Base-by-base conservation (phyloP, 306 rosid species). In the Hippophae tibetana region DNA sequence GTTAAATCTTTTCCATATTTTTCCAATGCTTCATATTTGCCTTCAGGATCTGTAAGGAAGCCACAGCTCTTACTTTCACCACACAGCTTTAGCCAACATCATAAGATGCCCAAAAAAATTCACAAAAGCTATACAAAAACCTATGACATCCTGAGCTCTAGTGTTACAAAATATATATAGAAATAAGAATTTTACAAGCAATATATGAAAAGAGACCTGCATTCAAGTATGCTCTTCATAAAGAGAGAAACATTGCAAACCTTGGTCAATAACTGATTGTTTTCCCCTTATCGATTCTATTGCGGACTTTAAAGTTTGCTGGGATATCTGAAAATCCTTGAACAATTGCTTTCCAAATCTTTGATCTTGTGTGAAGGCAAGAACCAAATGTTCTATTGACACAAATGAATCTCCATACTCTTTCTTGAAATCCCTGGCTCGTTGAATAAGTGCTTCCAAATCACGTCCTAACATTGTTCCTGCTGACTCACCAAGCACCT, bases 1-100 rank as follows among this genome's bases (percentile, higher is more conserved):
- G 99, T 92, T 83, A 92, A 75, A 84, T 92, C 99, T 67, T 92
- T 92, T 70, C 99, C 99, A 56, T 92, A 92, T 71, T 84, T 92
- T 73, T 88, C 96, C 75, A 92, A 77, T 54, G 96, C 82, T 76
- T 92, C 99, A 62, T 92, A 92, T 68, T 92, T 92, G 43, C 99
- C 99, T 74, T 92, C 99, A 57, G 99, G 96, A 79, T 92, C 99
- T 92, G 81, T 72, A 73, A 57, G 66, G 73, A 76, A 76, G 42
- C 44, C 31, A 68, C 1, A 53, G 43, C 1, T 47, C 42, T 69
- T 41, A 43, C 47, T 56, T 44, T 45, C 51, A 42, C 66, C 25
- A 64, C 7, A 54, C 9, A 63, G 23, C 42, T 14, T 25, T n/a
- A 13, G 3, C 12, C 23, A 4, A 31, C 38, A 31, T 31, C 38